A percentile compares a stretch with the other conserved stretches of the same genome.
Evolutionary conservation across 2,329 filamentous ascomycete genomes (phyloP).

Genomic region (Exophiala sp.): DNA sequence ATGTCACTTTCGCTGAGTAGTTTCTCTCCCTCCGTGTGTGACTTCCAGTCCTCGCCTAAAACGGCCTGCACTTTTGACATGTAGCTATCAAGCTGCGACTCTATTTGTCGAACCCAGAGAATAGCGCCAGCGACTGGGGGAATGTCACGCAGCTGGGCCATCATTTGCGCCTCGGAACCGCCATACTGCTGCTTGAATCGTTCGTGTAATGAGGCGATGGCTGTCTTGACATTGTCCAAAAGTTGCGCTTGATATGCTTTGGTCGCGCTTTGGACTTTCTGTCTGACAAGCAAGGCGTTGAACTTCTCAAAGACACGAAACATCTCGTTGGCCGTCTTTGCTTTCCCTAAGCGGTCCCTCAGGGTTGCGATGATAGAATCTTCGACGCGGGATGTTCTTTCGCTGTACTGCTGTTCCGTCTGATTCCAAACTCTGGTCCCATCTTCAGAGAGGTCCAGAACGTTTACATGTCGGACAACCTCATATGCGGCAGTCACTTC

Average conservation of each 20-base stretch:
- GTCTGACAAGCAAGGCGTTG: slow-evolving; percentile 95
- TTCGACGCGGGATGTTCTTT: slow-evolving; percentile 92
- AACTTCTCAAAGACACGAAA: slow-evolving; percentile 99
- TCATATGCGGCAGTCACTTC: slow-evolving; percentile 95
- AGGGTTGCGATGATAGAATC: slow-evolving; percentile 97
- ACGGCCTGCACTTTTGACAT: slow-evolving; percentile 99
- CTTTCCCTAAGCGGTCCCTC: slow-evolving; percentile 86
- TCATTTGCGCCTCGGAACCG: slow-evolving; percentile 94
- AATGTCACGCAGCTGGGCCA: slow-evolving; percentile 94
- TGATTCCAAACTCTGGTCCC: slow-evolving; percentile 90
- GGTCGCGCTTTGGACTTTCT: slow-evolving; percentile 98
- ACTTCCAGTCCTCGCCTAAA: slow-evolving; percentile 86
- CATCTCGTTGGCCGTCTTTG: slow-evolving; percentile 98
- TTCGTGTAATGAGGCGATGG: slow-evolving; percentile 89
- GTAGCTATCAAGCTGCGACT: slow-evolving; percentile 89
- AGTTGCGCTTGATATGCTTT: slow-evolving; percentile 97
- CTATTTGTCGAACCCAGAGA: slow-evolving; percentile 96
- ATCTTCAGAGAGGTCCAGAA: slow-evolving; percentile 85
- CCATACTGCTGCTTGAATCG: slow-evolving; percentile 99
- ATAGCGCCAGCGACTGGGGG: slow-evolving; percentile 96
- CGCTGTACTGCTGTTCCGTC: slow-evolving; percentile 94
- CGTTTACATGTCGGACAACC: slow-evolving; percentile 87
- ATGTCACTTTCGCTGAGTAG: slow-evolving; percentile 85
- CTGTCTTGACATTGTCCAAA: slow-evolving; percentile 95
- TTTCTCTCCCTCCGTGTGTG: slow-evolving; percentile 93